These are phyloP conservation scores for Cryptococcus amylolentus DNA, from an alignment of 1,284 basidiomycete genomes.

Conservation along the genomic window DNA sequence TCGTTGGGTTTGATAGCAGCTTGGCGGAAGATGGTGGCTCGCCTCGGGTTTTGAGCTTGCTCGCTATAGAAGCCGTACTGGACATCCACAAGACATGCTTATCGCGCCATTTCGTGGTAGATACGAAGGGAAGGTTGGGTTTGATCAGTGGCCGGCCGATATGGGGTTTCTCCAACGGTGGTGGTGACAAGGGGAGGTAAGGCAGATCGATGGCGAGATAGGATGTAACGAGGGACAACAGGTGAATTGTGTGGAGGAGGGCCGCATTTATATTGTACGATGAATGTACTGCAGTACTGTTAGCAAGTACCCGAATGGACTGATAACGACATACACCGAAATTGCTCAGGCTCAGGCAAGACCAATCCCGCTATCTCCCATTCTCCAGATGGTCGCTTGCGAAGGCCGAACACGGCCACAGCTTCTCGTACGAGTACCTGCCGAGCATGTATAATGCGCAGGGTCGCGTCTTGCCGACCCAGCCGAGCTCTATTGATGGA, in stretches of 20 bases:
- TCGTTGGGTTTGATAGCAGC: slow-evolving; percentile 4
- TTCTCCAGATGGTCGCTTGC: slow-evolving; percentile 10
- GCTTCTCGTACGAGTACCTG: slow-evolving; percentile 39
- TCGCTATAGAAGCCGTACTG: slow-evolving; percentile 20
- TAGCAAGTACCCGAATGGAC: neutral
- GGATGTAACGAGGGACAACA: slow-evolving; percentile 34
- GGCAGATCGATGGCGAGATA: slow-evolving; percentile 43
- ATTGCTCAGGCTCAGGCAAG: slow-evolving; percentile 28
- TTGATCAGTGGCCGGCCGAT: slow-evolving; percentile 33
- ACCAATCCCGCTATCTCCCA: slow-evolving; percentile 40
- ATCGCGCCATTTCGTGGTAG: slow-evolving; percentile 36
- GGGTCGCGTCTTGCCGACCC: slow-evolving; percentile 23
- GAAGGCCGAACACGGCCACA: slow-evolving; percentile 36
- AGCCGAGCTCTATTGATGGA: slow-evolving; percentile 1
- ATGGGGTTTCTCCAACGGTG: slow-evolving; percentile 20
- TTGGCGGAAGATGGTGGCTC: neutral
- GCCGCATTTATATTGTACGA: slow-evolving; percentile 36
- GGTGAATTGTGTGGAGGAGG: slow-evolving; percentile 34
- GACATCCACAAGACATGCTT: slow-evolving; percentile 43
- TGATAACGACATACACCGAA: slow-evolving; percentile 29
- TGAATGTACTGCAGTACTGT: slow-evolving; percentile 20
- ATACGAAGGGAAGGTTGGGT: slow-evolving; percentile 34
- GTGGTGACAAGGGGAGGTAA: slow-evolving; percentile 22
- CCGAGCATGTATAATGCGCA: slow-evolving; percentile 34
- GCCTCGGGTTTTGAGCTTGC: slow-evolving; percentile 14